Base-by-base conservation (phyloP, 2,329 filamentous ascomycete species). In the Alternaria angustiovoidea region DNA sequence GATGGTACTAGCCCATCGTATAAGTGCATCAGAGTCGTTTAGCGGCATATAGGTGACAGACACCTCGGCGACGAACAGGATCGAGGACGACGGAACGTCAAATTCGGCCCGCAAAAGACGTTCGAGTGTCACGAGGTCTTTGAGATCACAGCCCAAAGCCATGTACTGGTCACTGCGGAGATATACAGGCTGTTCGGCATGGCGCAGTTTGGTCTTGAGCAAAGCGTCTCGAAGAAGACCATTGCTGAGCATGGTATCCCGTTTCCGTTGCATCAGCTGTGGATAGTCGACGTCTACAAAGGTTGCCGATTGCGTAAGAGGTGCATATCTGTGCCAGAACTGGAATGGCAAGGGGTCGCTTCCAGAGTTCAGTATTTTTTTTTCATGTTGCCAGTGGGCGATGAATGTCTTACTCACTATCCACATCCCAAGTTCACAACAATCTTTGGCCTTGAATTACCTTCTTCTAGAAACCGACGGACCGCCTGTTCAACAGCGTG, bases 221-320 rank as follows among this genome's bases (percentile, higher is more conserved):
- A 79, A 59, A 7, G 71, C 67, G 44, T 79, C 76, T 36, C 80
- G 78, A 24, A 82, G 78, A 12, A 85, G 77, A 8, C 81, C 80
- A 57, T 82, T 82, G 47, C 84, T 82, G 38, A 87, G 78, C 43
- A 97, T 89, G 20, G 90, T 84, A 30, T 85, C 82, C 62, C 87
- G 84, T 79, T 97, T 97, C 76, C 87, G 89, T 46, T 84, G 76
- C 79, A 97, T 93, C 51, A 96, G 82, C 61, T 92, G 88, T 9
- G 89, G 90, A 70, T 95, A 96, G 75, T 97, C 94, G 54, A 97
- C 87, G 74, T 97, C 93, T 52, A 97, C 84, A 70, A 96, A 97
- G 16, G 84, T 85, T 28, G 85, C 85, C 59, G 86, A 79, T 28
- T 82, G 73, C 68, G 88, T 91, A 18, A 84, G 76, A 28, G 84